Percentiles rank a stretch among this genome's conserved stretches.
These are phyloP conservation scores for Auriculariales sp. DNA, from an alignment of 768 basidiomycete genomes.

Conservation along the genomic window DNA sequence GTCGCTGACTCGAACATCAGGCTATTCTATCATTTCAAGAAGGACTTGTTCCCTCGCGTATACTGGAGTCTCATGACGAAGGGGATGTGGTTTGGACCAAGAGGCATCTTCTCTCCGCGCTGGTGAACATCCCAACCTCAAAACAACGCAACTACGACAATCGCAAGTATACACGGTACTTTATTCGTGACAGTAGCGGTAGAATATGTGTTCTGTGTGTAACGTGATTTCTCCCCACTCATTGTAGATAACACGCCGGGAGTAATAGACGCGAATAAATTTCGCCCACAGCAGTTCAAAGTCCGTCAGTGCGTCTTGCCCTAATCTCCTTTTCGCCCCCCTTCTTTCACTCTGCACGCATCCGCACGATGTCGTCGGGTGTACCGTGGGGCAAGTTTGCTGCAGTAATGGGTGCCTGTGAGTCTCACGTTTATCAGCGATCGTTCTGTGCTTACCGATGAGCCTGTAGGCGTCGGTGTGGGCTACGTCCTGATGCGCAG, in stretches of 20 bases:
- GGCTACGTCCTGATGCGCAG: constrained; percentile 51
- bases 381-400: not conserved
- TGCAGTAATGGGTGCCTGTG: not conserved
- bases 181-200: no score
- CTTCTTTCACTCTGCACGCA: no score
- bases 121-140: constrained; percentile 14
- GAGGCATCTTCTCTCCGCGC: constrained; percentile 25
- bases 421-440: not conserved
- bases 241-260: no score
- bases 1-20: constrained; percentile 18
- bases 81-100: constrained; percentile 34
- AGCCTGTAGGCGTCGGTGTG: constrained; percentile 31
- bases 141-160: no score
- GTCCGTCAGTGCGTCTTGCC: no score
- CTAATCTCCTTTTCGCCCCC: no score
- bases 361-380: not conserved
- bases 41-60: constrained; percentile 59
- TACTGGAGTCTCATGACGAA: constrained; percentile 60
- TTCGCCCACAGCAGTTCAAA: no score
- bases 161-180: no score
- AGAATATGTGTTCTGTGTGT: no score
- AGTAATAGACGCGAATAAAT: no score
- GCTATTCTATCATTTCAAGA: constrained; percentile 80
- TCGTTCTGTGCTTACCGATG: not conserved
- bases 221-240: no score